Conservation (phyloP, 306 rosid species). For the Datisca glomerata region DNA sequence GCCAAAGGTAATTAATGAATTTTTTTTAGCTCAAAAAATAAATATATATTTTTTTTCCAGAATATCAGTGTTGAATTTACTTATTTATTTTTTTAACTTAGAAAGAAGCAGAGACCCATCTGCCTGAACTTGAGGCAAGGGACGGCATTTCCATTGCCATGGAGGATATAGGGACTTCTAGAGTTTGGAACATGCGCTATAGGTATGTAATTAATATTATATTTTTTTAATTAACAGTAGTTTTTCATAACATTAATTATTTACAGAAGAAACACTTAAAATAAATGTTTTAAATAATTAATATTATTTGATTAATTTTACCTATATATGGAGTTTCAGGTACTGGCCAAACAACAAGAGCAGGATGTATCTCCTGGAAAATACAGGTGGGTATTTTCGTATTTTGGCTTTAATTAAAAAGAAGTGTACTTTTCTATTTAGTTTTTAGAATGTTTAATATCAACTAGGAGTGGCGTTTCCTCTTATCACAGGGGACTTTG, state of each 20-base stretch:
- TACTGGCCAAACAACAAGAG: conserved; percentile 99
- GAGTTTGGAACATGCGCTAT: conserved; percentile 96
- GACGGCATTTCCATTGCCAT: conserved; percentile 86
- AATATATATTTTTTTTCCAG: neutral
- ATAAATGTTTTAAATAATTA: too few species aligned
- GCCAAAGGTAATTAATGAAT: conserved; percentile 51
- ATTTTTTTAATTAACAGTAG: too few species aligned
- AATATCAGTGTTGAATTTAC: neutral
- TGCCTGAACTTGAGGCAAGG: conserved; percentile 87
- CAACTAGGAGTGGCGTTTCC: too few species aligned
- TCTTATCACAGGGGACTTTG: conserved; percentile 97
- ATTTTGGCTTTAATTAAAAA: too few species aligned
- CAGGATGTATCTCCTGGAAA: conserved; percentile 98
- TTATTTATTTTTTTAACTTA: conserved; percentile 2
- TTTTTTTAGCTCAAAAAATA: neutral
- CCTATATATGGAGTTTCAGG: conserved; percentile 54
- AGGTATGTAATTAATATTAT: conserved; percentile 62
- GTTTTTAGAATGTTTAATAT: too few species aligned
- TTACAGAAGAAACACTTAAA: too few species aligned
- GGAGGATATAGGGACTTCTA: conserved; percentile 93
- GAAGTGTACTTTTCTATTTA: too few species aligned
- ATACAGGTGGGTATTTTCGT: conserved; percentile 71
- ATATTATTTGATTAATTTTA: neutral
- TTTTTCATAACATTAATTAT: too few species aligned
- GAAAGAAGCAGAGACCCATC: conserved; percentile 97